Percentiles rank a stretch among this genome's conserved stretches.
These are phyloP conservation scores for Solanum arcanum DNA, from an alignment of 257 asterid species.

Conservation along the genomic window DNA sequence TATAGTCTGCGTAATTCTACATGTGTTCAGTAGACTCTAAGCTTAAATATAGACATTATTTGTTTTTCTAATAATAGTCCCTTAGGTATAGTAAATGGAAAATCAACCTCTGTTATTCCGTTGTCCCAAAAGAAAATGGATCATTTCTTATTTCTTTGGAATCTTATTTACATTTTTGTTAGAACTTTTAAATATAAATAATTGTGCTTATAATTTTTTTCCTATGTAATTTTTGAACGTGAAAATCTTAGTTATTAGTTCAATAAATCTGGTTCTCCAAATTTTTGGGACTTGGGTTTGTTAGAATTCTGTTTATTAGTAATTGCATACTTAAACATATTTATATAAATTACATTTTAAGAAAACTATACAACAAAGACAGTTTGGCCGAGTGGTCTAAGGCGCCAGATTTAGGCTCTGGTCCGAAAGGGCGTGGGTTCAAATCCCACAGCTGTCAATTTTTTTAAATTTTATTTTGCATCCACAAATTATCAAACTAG, in stretches of 20 bases:
- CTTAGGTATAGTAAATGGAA: background rate
- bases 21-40: too few species aligned
- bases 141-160: background rate
- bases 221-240: background rate
- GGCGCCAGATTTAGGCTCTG: slow-evolving; percentile 99
- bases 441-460: slow-evolving; percentile 93
- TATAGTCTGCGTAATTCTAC: background rate
- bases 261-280: background rate
- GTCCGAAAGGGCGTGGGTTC: slow-evolving; percentile 99
- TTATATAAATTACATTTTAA: fast-evolving
- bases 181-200: too few species aligned
- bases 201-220: background rate
- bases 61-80: background rate
- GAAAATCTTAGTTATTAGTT: background rate
- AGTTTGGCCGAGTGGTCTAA: slow-evolving; percentile 99
- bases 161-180: background rate
- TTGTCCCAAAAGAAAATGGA: background rate
- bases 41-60: background rate
- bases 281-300: background rate
- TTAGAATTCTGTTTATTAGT: background rate
- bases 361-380: slow-evolving; percentile 6
- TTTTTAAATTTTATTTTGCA: too few species aligned
- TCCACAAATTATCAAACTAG: too few species aligned
- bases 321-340: background rate
- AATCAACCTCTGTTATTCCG: background rate